These are phyloP conservation scores for Herpetospermum pedunculosum DNA, from an alignment of 306 rosid genomes.

Conservation along the genomic window DNA sequence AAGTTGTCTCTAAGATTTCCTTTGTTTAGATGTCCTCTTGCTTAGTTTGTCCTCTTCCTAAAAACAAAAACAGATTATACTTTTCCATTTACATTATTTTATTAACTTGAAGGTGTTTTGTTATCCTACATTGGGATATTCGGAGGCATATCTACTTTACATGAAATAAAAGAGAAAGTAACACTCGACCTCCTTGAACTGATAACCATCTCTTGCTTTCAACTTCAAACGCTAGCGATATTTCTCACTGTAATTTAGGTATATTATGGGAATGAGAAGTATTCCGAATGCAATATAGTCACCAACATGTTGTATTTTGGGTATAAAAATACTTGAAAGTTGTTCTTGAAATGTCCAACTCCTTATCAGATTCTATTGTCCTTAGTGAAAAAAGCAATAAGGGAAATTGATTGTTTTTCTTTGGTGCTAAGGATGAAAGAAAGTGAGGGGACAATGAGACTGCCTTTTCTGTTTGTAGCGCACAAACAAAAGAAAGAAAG, in stretches of 20 bases:
- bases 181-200: background rate
- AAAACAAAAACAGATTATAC: background rate
- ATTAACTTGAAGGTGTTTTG: background rate
- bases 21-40: too few species aligned
- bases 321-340: background rate
- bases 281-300: too few species aligned
- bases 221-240: too few species aligned
- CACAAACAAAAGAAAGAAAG: conserved; percentile 28
- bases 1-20: too few species aligned
- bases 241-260: too few species aligned
- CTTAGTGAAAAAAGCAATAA: background rate
- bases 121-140: background rate
- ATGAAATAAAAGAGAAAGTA: background rate
- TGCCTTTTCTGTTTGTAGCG: conserved; percentile 26
- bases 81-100: background rate
- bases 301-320: too few species aligned
- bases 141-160: background rate
- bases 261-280: too few species aligned
- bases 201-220: background rate
- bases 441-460: conserved; percentile 9
- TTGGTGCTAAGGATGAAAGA: background rate
- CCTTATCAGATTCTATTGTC: background rate
- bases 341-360: background rate
- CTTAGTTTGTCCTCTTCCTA: background rate
- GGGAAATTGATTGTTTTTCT: background rate